Evolutionary conservation across 176 grass and related monocot species (phyloP).

Genomic region (Aegilops sharonensis): DNA sequence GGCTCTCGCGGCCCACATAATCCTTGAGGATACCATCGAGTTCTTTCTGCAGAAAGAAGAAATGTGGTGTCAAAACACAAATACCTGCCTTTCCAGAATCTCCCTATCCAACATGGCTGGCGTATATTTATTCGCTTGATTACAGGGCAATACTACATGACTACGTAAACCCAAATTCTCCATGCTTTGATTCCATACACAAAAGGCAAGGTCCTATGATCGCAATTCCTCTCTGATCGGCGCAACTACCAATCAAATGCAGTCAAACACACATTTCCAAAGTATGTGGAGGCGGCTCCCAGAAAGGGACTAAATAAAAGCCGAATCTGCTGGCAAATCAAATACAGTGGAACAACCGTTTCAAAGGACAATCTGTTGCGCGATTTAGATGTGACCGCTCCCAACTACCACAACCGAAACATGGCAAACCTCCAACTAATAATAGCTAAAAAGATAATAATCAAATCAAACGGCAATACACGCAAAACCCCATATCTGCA

Average conservation of each 20-base stretch:
- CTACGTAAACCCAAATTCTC: not conserved
- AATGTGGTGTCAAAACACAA: not conserved
- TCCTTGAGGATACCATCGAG: constrained; percentile 80
- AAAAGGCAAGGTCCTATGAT: not conserved
- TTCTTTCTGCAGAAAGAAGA: constrained; percentile 51
- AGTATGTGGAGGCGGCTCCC: not conserved
- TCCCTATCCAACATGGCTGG: not conserved
- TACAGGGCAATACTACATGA: not conserved
- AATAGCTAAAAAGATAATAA: not conserved
- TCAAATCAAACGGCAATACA: not conserved
- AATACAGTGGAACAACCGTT: not conserved
- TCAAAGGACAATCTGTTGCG: not conserved
- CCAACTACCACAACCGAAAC: not conserved
- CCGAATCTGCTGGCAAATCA: not conserved
- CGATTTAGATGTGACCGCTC: not conserved
- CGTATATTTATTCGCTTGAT: not conserved
- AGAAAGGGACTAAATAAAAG: not conserved
- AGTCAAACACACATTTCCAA: not conserved
- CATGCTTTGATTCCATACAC: not conserved
- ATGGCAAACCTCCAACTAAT: not conserved
- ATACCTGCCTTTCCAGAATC: not conserved
- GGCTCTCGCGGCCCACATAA: constrained; percentile 91
- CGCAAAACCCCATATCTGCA: not conserved
- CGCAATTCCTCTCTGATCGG: not conserved
- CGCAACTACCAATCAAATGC: not conserved